Conservation (phyloP, 2,329 filamentous ascomycete genomes). For the Thielaviopsis musarum region DNA sequence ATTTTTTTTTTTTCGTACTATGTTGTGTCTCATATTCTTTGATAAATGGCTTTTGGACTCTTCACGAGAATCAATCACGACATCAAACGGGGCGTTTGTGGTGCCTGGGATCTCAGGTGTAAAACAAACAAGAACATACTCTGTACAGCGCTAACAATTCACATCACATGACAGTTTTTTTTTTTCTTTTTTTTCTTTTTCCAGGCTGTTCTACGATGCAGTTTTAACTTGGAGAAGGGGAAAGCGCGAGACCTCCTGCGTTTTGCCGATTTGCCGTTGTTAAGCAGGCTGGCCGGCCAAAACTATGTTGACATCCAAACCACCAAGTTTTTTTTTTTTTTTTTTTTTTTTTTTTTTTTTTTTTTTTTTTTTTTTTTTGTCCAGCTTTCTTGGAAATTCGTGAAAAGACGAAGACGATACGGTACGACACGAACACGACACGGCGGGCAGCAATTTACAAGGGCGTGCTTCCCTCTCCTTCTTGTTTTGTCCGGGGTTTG, state of each 20-base stretch:
- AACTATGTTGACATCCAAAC: neutral
- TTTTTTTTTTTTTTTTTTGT: neutral
- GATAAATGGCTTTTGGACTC: no score
- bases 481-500: no score
- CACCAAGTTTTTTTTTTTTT: neutral
- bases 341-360: neutral
- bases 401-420: no score
- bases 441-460: no score
- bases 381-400: neutral
- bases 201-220: neutral
- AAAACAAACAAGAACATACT: neutral
- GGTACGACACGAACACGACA: no score
- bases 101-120: neutral
- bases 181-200: neutral
- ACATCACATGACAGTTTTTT: neutral
- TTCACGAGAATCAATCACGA: neutral
- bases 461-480: no score
- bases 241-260: neutral
- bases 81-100: neutral
- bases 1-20: neutral
- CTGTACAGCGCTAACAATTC: neutral
- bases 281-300: neutral
- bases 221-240: neutral
- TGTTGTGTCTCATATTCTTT: neutral
- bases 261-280: neutral